Evolutionary conservation across 768 basidiomycete genomes (phyloP).

Genomic region (Polyporus arcularius): DNA sequence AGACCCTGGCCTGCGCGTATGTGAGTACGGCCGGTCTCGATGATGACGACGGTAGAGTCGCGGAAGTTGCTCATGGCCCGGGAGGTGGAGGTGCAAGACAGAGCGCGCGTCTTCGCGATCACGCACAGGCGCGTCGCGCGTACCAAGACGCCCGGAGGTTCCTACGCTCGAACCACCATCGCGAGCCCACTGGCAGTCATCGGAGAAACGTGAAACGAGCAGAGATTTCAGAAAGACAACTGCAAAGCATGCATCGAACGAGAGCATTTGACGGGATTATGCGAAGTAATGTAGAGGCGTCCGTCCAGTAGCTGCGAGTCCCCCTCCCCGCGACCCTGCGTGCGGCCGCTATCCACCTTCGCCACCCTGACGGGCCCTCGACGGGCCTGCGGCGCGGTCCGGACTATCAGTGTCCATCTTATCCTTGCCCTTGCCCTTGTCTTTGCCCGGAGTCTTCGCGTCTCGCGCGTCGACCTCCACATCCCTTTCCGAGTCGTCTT

Average conservation of each 20-base stretch:
- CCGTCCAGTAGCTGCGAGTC: not conserved
- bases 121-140: slow-evolving; percentile 12
- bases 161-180: not conserved
- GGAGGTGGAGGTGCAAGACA: not conserved
- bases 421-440: too few species aligned
- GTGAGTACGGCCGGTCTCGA: slow-evolving; percentile 73
- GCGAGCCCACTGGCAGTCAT: not conserved
- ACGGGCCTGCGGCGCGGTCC: too few species aligned
- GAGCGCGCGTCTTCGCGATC: slow-evolving; percentile 14
- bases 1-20: slow-evolving; percentile 80
- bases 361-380: not conserved
- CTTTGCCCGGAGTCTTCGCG: not conserved
- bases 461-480: not conserved
- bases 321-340: not conserved
- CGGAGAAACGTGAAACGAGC: not conserved
- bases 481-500: not conserved
- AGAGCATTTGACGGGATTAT: not conserved
- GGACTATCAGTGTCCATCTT: too few species aligned
- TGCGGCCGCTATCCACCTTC: not conserved
- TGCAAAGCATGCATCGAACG: slow-evolving; percentile 3
- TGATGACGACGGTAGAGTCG: slow-evolving; percentile 77
- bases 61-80: slow-evolving; percentile 45
- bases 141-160: not conserved
- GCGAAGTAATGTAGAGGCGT: not conserved
- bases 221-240: not conserved